Evolutionary conservation across 257 asterid species (phyloP).

Genomic region (Solanum chiquidenum): DNA sequence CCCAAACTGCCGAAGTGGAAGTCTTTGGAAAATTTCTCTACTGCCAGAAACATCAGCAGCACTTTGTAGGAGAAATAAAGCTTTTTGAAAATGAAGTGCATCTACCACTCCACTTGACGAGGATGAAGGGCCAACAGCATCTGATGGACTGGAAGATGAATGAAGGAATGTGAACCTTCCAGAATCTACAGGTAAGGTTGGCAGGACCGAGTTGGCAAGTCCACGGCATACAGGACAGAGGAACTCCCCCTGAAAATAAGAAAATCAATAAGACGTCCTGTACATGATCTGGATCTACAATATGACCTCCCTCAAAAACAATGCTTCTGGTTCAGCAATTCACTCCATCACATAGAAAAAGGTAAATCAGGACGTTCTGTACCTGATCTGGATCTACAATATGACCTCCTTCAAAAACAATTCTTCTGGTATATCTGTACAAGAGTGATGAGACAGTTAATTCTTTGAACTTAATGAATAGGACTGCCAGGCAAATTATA

Average conservation of each 20-base stretch:
- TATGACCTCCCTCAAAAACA: conserved; percentile 88
- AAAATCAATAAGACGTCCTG: neutral
- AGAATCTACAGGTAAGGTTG: conserved; percentile 44
- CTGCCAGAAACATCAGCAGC: conserved; percentile 53
- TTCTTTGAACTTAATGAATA: neutral
- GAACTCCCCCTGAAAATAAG: conserved; percentile 77
- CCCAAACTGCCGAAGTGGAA: conserved; percentile 37
- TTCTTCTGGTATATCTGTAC: conserved; percentile 64
- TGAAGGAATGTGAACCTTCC: conserved; percentile 19
- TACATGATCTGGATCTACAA: conserved; percentile 97
- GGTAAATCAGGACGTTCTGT: neutral
- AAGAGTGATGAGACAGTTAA: conserved; percentile 1
- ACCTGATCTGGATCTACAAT: conserved; percentile 98
- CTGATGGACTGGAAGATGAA: conserved; percentile 13
- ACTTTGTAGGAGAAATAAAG: conserved; percentile 44
- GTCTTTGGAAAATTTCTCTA: conserved; percentile 31
- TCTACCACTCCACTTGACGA: conserved; percentile 16
- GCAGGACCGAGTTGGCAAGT: conserved; percentile 79
- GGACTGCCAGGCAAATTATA: neutral
- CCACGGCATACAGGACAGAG: conserved; percentile 99
- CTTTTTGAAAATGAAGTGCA: conserved; percentile 43
- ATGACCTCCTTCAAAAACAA: conserved; percentile 92
- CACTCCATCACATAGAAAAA: conserved; percentile 5
- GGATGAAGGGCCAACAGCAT: conserved; percentile 18
- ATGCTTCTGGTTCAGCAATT: conserved; percentile 41